Base-by-base conservation (phyloP, 202 grass and related monocot genomes). In the Panicum hallii region DNA sequence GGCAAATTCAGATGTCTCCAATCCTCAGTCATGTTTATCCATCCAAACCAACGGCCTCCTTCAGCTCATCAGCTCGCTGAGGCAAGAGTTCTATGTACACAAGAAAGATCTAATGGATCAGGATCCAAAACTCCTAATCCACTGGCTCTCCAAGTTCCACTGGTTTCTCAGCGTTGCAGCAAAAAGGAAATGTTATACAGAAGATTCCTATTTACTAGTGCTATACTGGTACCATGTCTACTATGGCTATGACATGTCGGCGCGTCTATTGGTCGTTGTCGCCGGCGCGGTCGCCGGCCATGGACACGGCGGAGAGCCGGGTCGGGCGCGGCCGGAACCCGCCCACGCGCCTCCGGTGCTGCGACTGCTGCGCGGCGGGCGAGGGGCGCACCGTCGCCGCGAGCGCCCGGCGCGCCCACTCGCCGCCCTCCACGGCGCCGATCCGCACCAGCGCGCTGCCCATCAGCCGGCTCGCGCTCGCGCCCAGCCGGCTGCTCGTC, bases 331-430 rank as follows among this genome's bases (percentile, higher is more conserved):
- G 78, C 4, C 67, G 67, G 47, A 77, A 63, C 4, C 61, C 67
- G 17, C 45, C 76, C 1, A 77, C 87, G 44, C 93, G 83, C 14
- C 78, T 30, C 43, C 84, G 88, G 46, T 90, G 70, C 71, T 88
- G 92, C 44, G 84, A 61, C 42, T 85, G 87, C 84, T 84, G 89
- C 44, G 83, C 82, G 14, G 83, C 72, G 3, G 70, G 62, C 1
- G 92, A 86, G 9, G 87, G 82, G 0, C 91, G 76, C 40, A 42
- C 75, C 49, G 88, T 70, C 30, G 91, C 91, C 6, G 90, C 85
- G 3, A 94, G 87, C 16, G 90, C 90, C 46, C 85, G 67, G 52
- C 86, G 85, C 14, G 90, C 92, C 82, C 92, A 94, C 74, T 90
- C 63, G 22, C 87, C 87, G 62, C 85, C 70, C 69, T 90, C 82